Conservation (phyloP, 805 yeast genomes). For the Barnettozyma salicaria region DNA sequence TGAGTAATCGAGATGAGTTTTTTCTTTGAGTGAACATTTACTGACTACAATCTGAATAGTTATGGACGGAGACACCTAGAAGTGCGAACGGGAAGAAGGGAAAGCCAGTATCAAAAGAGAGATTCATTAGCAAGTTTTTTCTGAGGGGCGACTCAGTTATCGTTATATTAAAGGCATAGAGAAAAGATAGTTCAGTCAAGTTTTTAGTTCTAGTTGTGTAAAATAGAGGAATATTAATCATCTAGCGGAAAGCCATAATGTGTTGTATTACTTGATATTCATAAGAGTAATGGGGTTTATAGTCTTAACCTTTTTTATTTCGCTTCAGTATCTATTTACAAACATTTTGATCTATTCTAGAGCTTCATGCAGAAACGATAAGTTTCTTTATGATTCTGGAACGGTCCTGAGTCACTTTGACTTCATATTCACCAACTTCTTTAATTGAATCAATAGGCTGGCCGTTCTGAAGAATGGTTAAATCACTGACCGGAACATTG, state of each 20-base stretch:
- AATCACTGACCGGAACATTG: conserved; percentile 17
- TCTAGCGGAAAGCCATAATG: too few relatives aligned
- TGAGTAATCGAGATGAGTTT: background rate
- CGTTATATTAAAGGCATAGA: conserved; percentile 53
- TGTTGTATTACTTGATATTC: too few relatives aligned
- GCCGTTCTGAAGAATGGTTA: conserved; percentile 7
- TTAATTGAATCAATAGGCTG: conserved; percentile 11
- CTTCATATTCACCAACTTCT: conserved; percentile 16
- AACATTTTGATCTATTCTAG: background rate
- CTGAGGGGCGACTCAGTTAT: conserved; percentile 94
- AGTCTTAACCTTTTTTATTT: background rate
- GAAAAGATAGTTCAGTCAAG: background rate
- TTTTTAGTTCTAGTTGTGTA: conserved; percentile 2
- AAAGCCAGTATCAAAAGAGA: conserved; percentile 57
- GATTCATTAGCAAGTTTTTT: conserved; percentile 86
- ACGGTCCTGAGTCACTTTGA: conserved; percentile 16
- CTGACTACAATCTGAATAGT: conserved; percentile 11
- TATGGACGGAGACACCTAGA: conserved; percentile 61
- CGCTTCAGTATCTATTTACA: conserved; percentile 2
- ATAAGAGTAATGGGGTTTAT: background rate
- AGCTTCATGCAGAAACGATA: conserved; percentile 8
- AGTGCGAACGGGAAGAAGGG: conserved; percentile 66
- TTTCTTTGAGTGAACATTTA: background rate
- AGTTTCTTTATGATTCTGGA: conserved; percentile 16
- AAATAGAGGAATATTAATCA: background rate